Base-by-base conservation (phyloP, 2,329 filamentous ascomycete genomes). In the Venturia pyrina region DNA sequence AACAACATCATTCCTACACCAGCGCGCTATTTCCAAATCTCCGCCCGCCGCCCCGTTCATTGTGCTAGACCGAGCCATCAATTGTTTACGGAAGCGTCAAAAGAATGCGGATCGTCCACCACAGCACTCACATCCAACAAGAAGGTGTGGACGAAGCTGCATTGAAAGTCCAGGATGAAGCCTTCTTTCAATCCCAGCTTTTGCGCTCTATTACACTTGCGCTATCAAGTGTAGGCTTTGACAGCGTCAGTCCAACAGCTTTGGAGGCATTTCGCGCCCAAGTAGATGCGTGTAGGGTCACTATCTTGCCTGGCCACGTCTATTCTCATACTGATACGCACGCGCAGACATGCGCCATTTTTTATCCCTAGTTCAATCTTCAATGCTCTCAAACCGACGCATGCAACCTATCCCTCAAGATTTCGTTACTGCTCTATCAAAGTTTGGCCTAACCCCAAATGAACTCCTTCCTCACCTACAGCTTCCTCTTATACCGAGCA, bases 331-430 rank as follows among this genome's bases (percentile, higher is more conserved):
- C 53, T 59, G 19, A 59, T 32, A 37, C 17, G 28, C 13, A 40
- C 28, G 37, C 24, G 28, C 71, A 85, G 82, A 83, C 72, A 81
- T 87, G 73, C 78, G 81, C 57, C 78, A 78, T 65, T 81, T 87
- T 68, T 77, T 83, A 46, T 77, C 78, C 40, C 78, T 81, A 67
- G 80, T 85, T 43, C 81, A 81, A 50, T 78, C 79, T 60, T 85
- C 84, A 6, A 88, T 88, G 86, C 74, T 78, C 50, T 79, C 80
- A 57, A 79, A 79, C 63, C 81, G 86, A 61, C 82, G 86, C 63
- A 80, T 77, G 11, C 78, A 80, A 59, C 82, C 85, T 1, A 81
- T 85, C 28, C 81, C 85, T 0, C 78, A 81, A 68, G 86, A 88
- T 73, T 87, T 87, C 72, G 79, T 83, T 66, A 75, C 77, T 65